These are phyloP conservation scores for Coprinopsis sp. DNA, from an alignment of 768 basidiomycete genomes.

Conservation along the genomic window DNA sequence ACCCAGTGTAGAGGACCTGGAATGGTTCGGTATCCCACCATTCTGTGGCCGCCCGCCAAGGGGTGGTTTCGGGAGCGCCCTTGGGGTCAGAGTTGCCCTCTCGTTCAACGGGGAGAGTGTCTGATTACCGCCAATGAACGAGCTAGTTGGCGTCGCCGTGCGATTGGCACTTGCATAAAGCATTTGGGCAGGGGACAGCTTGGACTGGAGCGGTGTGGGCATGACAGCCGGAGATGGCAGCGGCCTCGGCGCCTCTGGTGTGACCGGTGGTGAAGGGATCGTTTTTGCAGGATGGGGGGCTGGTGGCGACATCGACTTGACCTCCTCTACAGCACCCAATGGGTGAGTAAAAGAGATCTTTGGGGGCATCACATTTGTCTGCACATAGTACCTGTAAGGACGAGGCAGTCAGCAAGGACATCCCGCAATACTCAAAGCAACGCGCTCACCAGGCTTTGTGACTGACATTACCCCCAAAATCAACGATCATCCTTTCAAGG, in stretches of 20 bases:
- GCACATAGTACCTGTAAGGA: conserved; percentile 7
- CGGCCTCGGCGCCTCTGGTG: too few relatives aligned
- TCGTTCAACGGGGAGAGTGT: too few relatives aligned
- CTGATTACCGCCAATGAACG: background rate
- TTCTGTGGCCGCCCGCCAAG: too few relatives aligned
- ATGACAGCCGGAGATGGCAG: background rate
- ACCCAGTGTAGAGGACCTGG: too few relatives aligned
- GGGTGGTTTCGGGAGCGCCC: too few relatives aligned
- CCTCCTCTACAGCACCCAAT: background rate
- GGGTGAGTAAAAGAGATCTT: conserved; percentile 4
- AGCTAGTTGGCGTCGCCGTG: background rate
- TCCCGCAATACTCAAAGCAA: too few relatives aligned
- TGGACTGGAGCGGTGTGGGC: background rate
- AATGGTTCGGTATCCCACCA: too few relatives aligned
- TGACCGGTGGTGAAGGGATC: background rate
- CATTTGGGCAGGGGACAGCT: conserved; percentile 4
- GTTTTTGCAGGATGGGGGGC: background rate
- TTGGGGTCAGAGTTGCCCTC: too few relatives aligned
- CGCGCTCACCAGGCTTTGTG: conserved; percentile 5
- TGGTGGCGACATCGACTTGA: background rate
- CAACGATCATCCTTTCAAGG: background rate
- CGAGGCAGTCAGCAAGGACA: background rate
- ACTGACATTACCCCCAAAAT: background rate
- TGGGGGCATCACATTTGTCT: conserved; percentile 7
- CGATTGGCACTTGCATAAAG: conserved; percentile 5